Conservation (phyloP, 305 asterid genomes). For the Stenogyne calaminthoides region DNA sequence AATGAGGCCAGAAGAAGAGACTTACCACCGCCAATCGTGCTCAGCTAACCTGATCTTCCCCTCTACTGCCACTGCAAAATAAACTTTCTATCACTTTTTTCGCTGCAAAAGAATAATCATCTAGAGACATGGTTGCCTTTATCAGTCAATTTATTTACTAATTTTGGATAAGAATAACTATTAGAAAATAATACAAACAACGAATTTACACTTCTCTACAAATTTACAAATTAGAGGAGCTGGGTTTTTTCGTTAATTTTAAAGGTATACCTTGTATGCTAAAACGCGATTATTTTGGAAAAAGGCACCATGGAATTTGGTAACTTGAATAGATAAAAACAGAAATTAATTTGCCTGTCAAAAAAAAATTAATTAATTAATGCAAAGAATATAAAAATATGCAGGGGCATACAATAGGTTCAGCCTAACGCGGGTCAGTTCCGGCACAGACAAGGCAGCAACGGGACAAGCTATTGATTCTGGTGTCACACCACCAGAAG, state of each 20-base stretch:
- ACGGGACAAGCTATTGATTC: conserved; percentile 55
- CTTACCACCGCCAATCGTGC: conserved; percentile 41
- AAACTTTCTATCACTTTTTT: conserved; percentile 35
- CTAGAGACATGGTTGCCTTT: conserved; percentile 44
- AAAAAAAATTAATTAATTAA: too few species aligned
- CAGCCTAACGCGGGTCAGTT: conserved; percentile 53
- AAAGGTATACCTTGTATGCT: too few species aligned
- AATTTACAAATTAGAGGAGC: too few species aligned
- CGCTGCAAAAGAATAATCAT: conserved; percentile 27
- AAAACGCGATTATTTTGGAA: too few species aligned
- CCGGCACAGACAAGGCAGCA: conserved; percentile 53
- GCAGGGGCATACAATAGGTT: conserved; percentile 67
- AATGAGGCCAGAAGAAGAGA: conserved; percentile 56
- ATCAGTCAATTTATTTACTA: too few species aligned
- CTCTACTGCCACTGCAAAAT: conserved; percentile 21
- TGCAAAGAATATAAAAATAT: not conserved
- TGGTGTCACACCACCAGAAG: conserved; percentile 49
- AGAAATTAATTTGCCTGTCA: not conserved
- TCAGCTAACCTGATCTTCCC: conserved; percentile 49
- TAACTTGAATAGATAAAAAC: too few species aligned
- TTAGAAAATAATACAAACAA: too few species aligned
- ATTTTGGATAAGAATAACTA: too few species aligned
- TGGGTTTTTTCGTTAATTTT: too few species aligned
- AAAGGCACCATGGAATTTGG: too few species aligned
- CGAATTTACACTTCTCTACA: too few species aligned